Evolutionary conservation across 192 early-diverging fungal genomes (phyloP), one percentile per base, ranked within the genome.

Genomic region (Linnemannia exigua): DNA sequence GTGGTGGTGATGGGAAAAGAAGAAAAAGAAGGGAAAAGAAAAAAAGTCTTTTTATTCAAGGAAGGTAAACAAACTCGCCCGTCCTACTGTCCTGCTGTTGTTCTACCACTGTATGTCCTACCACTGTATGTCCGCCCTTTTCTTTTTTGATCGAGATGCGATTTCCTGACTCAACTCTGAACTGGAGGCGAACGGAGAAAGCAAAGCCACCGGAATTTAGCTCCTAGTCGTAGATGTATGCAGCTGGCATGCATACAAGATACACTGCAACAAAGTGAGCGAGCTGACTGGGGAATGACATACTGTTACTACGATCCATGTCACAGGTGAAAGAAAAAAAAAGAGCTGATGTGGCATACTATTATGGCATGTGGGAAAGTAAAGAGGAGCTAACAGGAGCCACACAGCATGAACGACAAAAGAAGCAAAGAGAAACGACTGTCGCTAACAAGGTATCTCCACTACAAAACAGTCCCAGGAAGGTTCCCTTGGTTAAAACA

Each of bases 101-200:
- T n/a, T n/a, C n/a, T n/a, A n/a, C n/a, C n/a, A n/a, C n/a, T n/a
- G n/a, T n/a, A n/a, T n/a, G n/a, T n/a, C n/a, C n/a, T n/a, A n/a
- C n/a, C n/a, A n/a, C n/a, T n/a, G 25, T 28, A 5, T 58, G 28
- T 15, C 58, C 58, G 25, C 22, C n/a, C 58, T 31, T n/a, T n/a
- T 44, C 41, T 44, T 44, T 44, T 63, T 63, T 63, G 58, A 63
- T 63, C 58, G 58, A 63, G 58, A 63, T 63, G 58, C 3, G 58
- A 63, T 63, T 63, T 63, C 58, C 58, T 63, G 58, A 63, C 58
- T 63, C 58, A 63, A 63, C 58, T 63, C 1, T n/a, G 25, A 12
- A 4, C 7, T 54, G n/a, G 9, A 50, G 48, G 48, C 9, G 15
- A 17, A 14, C 6, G 15, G 15, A 1, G 48, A 58, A 12, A 63